Evolutionary conservation across 805 yeast genomes (phyloP).

Genomic region (Wickerhamiella australiensis): DNA sequence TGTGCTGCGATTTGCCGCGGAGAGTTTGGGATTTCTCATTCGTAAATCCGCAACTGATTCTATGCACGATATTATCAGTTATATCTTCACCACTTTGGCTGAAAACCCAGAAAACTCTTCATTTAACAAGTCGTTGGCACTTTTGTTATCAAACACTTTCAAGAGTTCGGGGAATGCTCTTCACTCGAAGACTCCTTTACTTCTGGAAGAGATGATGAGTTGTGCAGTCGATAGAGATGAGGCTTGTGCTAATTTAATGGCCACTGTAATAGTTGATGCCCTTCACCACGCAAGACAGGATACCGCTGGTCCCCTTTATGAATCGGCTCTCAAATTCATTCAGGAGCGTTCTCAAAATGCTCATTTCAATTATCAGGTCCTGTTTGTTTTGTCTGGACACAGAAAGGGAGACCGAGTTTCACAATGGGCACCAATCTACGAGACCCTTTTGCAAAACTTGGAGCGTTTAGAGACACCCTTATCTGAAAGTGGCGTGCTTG

Average conservation of each 20-base stretch:
- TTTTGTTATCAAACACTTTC: constrained; percentile 60
- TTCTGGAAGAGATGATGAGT: constrained; percentile 30
- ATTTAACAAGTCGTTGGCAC: constrained; percentile 46
- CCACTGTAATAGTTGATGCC: constrained; percentile 22
- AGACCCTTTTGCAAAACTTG: neutral
- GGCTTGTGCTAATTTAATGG: constrained; percentile 8
- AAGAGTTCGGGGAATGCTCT: constrained; percentile 57
- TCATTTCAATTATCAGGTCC: constrained; percentile 13
- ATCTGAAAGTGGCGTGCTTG: constrained; percentile 14
- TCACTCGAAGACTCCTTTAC: constrained; percentile 55
- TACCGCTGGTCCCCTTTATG: constrained; percentile 24
- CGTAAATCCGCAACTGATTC: constrained; percentile 48
- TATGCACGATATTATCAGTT: constrained; percentile 37
- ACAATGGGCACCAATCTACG: constrained; percentile 24
- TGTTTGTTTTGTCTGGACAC: constrained; percentile 26
- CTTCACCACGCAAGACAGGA: constrained; percentile 27
- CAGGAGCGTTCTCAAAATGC: neutral
- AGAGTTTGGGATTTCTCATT: constrained; percentile 73
- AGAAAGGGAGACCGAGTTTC: constrained; percentile 31
- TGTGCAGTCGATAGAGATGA: neutral
- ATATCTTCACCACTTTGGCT: constrained; percentile 27
- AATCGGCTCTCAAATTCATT: constrained; percentile 7
- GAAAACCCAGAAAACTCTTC: constrained; percentile 31
- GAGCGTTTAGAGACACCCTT: neutral
- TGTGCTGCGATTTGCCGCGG: constrained; percentile 74